Evolutionary conservation across 2,329 filamentous ascomycete species (phyloP).

Genomic region (Neoarthrinium moseri): DNA sequence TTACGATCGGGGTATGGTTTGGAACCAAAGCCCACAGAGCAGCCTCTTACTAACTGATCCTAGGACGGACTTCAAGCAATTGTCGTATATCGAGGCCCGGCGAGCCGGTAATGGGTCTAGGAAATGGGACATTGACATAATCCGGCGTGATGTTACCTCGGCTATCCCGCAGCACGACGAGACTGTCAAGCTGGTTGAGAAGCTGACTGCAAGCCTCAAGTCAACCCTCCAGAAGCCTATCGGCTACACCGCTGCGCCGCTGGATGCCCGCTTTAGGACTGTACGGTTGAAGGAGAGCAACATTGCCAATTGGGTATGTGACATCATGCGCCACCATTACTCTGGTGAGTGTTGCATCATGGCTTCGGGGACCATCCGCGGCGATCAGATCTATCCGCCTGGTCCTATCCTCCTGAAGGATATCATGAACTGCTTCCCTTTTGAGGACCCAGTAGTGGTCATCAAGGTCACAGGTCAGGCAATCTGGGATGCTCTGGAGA

Average conservation of each 20-base stretch:
- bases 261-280: slow-evolving; percentile 85
- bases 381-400: slow-evolving; percentile 84
- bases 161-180: slow-evolving; percentile 62
- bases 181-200: slow-evolving; percentile 62
- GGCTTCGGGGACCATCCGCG: slow-evolving; percentile 81
- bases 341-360: slow-evolving; percentile 79
- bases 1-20: slow-evolving; percentile 63
- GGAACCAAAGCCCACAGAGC: not conserved
- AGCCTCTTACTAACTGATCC: not conserved
- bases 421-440: slow-evolving; percentile 86
- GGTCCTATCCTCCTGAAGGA: slow-evolving; percentile 77
- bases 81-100: slow-evolving; percentile 82
- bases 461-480: slow-evolving; percentile 69
- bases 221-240: slow-evolving; percentile 78
- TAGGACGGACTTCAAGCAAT: slow-evolving; percentile 84
- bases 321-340: slow-evolving; percentile 86
- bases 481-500: slow-evolving; percentile 79
- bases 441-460: slow-evolving; percentile 85
- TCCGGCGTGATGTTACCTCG: slow-evolving; percentile 70
- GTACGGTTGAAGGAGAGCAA: slow-evolving; percentile 79
- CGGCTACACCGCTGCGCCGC: slow-evolving; percentile 76
- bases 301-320: slow-evolving; percentile 86
- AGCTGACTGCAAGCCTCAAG: slow-evolving; percentile 71
- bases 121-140: slow-evolving; percentile 78
- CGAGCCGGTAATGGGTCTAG: slow-evolving; percentile 38